Percentiles rank a stretch among this genome's conserved stretches.
phyloP scores from a whole-genome alignment of 176 grass and related monocot species.

The Carex myosuroides region DNA sequence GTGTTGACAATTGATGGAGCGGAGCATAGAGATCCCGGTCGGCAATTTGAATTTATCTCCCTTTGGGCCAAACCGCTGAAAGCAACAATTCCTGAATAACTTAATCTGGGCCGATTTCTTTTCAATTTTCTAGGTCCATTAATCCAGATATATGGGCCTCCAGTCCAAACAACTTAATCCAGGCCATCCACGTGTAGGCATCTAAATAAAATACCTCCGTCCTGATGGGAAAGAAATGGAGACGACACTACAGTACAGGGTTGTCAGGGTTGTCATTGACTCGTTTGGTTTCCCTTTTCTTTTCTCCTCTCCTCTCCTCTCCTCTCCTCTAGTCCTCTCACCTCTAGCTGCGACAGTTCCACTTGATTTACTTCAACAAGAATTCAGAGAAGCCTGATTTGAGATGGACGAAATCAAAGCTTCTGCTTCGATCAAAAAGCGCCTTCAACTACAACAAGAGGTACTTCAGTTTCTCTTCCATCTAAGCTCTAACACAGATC shows the following conservation, averaged over 20 bases:
- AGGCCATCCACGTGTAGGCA: not conserved
- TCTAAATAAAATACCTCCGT: not conserved
- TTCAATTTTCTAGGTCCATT: no score
- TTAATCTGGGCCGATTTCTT: no score
- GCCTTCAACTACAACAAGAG: constrained; percentile 33
- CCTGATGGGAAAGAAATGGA: not conserved
- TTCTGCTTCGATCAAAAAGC: constrained; percentile 26
- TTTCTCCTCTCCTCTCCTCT: not conserved
- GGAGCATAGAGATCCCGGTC: no score
- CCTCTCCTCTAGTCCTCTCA: not conserved
- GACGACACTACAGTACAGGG: no score
- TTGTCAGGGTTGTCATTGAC: no score
- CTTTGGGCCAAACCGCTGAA: not conserved
- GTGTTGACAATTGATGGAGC: no score
- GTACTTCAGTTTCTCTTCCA: not conserved
- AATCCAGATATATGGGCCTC: not conserved
- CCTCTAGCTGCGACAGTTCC: not conserved
- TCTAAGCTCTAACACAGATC: not conserved
- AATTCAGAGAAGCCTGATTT: not conserved
- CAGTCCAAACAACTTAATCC: not conserved
- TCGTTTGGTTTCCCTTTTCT: no score
- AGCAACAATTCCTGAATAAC: not conserved
- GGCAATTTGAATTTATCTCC: no score
- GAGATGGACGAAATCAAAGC: constrained; percentile 26
- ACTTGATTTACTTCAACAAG: not conserved